Evolutionary conservation across 345 rosid species (phyloP), one percentile per base, ranked within the genome.

Genomic region (Salix caprea): DNA sequence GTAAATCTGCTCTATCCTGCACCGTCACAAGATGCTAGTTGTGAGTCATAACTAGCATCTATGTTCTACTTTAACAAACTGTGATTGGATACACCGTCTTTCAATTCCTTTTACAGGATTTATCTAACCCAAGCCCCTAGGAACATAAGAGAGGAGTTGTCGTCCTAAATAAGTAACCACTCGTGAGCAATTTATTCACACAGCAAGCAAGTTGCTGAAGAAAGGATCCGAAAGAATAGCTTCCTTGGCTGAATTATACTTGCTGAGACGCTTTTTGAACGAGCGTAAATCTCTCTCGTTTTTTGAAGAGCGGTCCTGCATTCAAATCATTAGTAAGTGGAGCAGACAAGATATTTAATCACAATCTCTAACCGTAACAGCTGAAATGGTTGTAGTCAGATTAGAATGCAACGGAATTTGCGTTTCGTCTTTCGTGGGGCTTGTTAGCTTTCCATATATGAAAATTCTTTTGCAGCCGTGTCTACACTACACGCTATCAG

Each of bases 221-320:
- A 94, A 89, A 42, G 90, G 90, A 83, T 96, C 97, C 61, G 73
- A 85, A 72, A 94, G 10, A n/a, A n/a, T 79, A 24, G 97, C 91
- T 74, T 96, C 97, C 78, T 87, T 91, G 67, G 97, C 92, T 32
- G 98, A 94, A 70, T 81, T 21, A 79, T 89, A 94, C 83, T 87
- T 84, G 80, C 91, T 94, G 67, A 94, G 76, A 26, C 92, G 87
- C 84, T 91, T 92, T 90, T 94, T 93, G 83, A 92, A 48, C 26
- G 99, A 89, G 65, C 97, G 83, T 74, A 96, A 65, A 48, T 93
- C 94, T 80, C 98, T 86, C 76, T 90, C 90, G 42, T 96, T 74
- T 42, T 85, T 91, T 1, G 94, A 84, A 79, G 91, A 85, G 62
- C 95, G 91, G 54, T 88, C 90, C 99, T 91, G 82, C 16, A 37